Conservation (phyloP, 2,329 filamentous ascomycete species). For the Trichoderma sp. region DNA sequence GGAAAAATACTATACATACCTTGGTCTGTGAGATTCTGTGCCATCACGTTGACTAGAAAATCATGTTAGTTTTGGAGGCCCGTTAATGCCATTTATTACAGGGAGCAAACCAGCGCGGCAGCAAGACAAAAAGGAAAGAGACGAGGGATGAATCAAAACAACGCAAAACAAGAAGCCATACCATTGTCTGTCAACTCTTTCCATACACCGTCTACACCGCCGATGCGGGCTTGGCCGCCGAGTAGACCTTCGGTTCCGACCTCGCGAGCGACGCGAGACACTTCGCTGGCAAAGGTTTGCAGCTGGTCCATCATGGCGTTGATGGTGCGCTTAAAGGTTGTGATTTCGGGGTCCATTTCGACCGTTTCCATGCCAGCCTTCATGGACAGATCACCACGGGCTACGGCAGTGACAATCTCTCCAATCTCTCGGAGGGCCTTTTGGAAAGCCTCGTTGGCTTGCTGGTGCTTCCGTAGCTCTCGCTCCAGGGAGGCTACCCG, state of each 20-base stretch:
- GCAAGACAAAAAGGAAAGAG: background rate
- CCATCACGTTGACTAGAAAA: conserved; percentile 73
- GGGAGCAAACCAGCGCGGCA: background rate
- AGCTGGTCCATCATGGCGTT: conserved; percentile 99
- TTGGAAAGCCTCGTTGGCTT: conserved; percentile 97
- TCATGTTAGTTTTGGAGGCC: conserved; percentile 5
- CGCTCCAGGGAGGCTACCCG: conserved; percentile 88
- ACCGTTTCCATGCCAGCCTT: conserved; percentile 94
- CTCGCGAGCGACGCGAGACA: conserved; percentile 90
- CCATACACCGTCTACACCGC: conserved; percentile 95
- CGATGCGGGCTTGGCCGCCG: conserved; percentile 89
- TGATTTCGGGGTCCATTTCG: conserved; percentile 98
- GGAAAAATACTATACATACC: conserved; percentile 39
- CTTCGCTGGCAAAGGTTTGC: conserved; percentile 94
- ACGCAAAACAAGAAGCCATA: conserved; percentile 38
- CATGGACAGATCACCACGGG: conserved; percentile 92
- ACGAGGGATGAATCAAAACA: background rate
- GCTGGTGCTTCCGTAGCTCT: conserved; percentile 94
- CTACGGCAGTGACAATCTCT: conserved; percentile 94
- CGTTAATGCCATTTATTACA: no score
- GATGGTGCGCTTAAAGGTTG: conserved; percentile 95
- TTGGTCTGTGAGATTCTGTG: conserved; percentile 79
- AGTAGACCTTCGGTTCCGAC: conserved; percentile 95
- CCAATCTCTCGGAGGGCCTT: conserved; percentile 96
- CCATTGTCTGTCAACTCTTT: conserved; percentile 91